Evolutionary conservation across 495 filamentous ascomycete species (phyloP).

Genomic region (Xylaria sp.): DNA sequence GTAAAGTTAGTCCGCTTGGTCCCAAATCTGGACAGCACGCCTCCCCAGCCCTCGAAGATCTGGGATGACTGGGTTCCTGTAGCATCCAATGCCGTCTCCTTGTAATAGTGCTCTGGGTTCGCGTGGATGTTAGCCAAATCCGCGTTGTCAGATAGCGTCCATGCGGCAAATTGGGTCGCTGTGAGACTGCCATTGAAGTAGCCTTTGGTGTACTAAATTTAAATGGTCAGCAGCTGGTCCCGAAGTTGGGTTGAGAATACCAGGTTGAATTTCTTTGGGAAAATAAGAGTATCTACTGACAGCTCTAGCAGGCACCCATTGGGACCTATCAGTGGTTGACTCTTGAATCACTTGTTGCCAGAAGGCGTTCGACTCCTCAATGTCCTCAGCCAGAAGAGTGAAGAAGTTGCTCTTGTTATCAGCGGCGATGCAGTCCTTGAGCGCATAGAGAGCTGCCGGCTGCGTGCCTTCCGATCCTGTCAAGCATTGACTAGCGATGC

Average conservation of each 20-base stretch:
- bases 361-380: constrained; percentile 33
- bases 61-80: constrained; percentile 28
- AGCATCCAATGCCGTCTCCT: constrained; percentile 28
- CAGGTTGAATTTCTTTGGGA: background rate
- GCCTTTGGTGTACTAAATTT: constrained; percentile 22
- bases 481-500: constrained; percentile 23
- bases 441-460: constrained; percentile 19
- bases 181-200: constrained; percentile 32
- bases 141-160: constrained; percentile 35
- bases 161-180: constrained; percentile 28
- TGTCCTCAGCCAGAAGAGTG: constrained; percentile 33
- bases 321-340: constrained; percentile 26
- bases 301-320: constrained; percentile 35
- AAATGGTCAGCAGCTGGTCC: background rate
- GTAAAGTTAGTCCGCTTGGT: constrained; percentile 39
- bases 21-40: constrained; percentile 30
- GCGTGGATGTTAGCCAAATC: constrained; percentile 38
- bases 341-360: constrained; percentile 33
- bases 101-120: constrained; percentile 42
- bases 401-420: constrained; percentile 25
- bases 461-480: background rate
- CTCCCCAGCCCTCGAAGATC: constrained; percentile 43
- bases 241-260: background rate
- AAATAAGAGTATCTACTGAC: constrained; percentile 4
- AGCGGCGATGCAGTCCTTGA: constrained; percentile 28